Conservation (phyloP, 768 basidiomycete species). For the Tubosaeta brunneosetosa region DNA sequence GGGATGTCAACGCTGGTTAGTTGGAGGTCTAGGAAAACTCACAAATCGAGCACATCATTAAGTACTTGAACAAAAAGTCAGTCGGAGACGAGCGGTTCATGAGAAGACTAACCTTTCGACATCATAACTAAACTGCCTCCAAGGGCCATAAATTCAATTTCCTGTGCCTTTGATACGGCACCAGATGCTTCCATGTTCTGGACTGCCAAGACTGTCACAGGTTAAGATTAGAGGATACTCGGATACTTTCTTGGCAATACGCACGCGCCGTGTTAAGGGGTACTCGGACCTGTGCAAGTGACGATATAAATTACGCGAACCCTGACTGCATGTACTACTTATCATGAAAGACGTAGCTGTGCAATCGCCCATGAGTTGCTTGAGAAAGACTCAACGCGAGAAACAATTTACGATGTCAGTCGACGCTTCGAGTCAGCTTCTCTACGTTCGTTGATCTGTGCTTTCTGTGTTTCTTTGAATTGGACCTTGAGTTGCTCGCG, state of each 20-base stretch:
- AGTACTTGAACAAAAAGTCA: constrained; percentile 43
- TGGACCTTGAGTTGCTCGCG: constrained; percentile 75
- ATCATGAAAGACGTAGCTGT: constrained; percentile 77
- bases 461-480: constrained; percentile 63
- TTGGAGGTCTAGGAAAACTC: constrained; percentile 22
- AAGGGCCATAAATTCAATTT: constrained; percentile 84
- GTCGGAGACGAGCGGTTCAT: background rate
- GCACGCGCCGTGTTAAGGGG: constrained; percentile 70
- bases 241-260: constrained; percentile 6
- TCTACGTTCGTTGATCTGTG: constrained; percentile 71
- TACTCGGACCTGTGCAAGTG: constrained; percentile 62
- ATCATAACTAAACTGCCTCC: constrained; percentile 83
- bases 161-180: constrained; percentile 66
- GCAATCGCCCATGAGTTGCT: constrained; percentile 2
- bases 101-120: constrained; percentile 58
- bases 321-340: constrained; percentile 30
- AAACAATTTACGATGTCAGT: constrained; percentile 63
- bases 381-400: constrained; percentile 11
- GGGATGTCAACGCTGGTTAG: constrained; percentile 2
- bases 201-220: constrained; percentile 60
- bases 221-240: background rate
- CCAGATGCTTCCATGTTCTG: constrained; percentile 88
- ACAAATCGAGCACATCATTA: constrained; percentile 81
- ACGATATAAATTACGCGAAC: constrained; percentile 12
- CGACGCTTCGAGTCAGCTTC: constrained; percentile 79